Evolutionary conservation across 1,139 yeast genomes (phyloP).

Genomic region (Suhomyces kunorum): DNA sequence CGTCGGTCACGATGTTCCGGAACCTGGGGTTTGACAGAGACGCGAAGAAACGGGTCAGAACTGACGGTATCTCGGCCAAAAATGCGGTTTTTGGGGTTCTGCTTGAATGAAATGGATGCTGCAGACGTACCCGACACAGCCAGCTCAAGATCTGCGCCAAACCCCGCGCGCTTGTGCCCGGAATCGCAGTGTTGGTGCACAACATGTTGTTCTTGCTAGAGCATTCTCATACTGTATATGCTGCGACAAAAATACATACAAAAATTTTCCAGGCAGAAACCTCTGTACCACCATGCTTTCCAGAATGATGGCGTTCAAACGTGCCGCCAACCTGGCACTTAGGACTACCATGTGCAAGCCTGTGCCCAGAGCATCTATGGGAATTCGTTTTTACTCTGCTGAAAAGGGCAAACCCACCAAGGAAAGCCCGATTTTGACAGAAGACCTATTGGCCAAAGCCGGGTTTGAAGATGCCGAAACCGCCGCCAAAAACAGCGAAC

Average conservation of each 20-base stretch:
- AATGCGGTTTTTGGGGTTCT: neutral
- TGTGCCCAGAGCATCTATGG: neutral
- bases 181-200: too few species aligned
- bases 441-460: conserved; percentile 79
- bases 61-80: neutral
- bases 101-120: too few species aligned
- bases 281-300: conserved; percentile 3
- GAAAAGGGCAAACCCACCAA: conserved; percentile 24
- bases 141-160: too few species aligned
- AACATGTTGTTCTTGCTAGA: too few species aligned
- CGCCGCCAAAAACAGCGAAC: neutral
- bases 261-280: conserved; percentile 5
- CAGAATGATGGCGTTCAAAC: conserved; percentile 9
- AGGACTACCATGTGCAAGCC: neutral
- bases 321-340: conserved; percentile 5
- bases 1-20: conserved; percentile 6
- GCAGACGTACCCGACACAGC: too few species aligned
- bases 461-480: conserved; percentile 58
- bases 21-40: neutral
- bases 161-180: too few species aligned
- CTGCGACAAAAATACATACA: conserved; percentile 7
- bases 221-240: conserved; percentile 3
- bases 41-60: neutral
- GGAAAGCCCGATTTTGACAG: conserved; percentile 64
- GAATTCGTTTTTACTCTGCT: conserved; percentile 23